Conservation (phyloP, 2,329 filamentous ascomycete genomes). For the Pseudodiploospora longispora region DNA sequence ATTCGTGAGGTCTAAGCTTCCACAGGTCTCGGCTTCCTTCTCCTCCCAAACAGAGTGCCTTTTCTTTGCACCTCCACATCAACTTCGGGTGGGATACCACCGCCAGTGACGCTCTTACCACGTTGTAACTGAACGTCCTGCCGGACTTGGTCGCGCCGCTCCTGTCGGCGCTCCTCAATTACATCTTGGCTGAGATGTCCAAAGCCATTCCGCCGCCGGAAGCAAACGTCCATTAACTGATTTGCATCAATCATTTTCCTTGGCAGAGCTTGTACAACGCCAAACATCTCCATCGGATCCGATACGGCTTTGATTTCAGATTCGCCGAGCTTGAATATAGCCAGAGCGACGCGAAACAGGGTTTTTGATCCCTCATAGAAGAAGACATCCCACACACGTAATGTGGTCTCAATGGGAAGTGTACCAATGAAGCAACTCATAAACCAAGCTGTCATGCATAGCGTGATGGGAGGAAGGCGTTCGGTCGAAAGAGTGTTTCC, state of each 20-base stretch:
- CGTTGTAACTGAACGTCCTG: constrained; percentile 26
- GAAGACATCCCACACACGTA: constrained; percentile 91
- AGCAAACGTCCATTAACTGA: constrained; percentile 71
- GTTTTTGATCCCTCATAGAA: constrained; percentile 95
- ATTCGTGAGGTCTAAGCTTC: constrained; percentile 5
- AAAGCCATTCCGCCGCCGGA: constrained; percentile 71
- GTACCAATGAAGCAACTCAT: constrained; percentile 96
- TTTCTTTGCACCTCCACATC: constrained; percentile 28
- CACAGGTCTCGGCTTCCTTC: constrained; percentile 18
- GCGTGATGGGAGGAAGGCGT: constrained; percentile 76
- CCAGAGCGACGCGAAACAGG: constrained; percentile 82
- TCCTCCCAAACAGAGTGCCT: constrained; percentile 38
- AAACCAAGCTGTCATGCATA: constrained; percentile 94
- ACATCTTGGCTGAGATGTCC: constrained; percentile 73
- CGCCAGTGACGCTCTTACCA: constrained; percentile 19
- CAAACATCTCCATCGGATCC: constrained; percentile 93
- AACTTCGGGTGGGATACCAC: constrained; percentile 18
- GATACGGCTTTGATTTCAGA: constrained; percentile 67
- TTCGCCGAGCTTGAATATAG: constrained; percentile 86
- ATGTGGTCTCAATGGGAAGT: constrained; percentile 80
- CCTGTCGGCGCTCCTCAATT: constrained; percentile 67
- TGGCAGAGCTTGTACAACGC: constrained; percentile 82
- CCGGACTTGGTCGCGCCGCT: constrained; percentile 51
- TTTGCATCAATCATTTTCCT: constrained; percentile 77
- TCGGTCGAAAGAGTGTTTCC: constrained; percentile 35